A percentile compares a stretch with the other conserved stretches of the same genome.
phyloP scores from a whole-genome alignment of 768 basidiomycete genomes.

The Amanita inopinata region DNA sequence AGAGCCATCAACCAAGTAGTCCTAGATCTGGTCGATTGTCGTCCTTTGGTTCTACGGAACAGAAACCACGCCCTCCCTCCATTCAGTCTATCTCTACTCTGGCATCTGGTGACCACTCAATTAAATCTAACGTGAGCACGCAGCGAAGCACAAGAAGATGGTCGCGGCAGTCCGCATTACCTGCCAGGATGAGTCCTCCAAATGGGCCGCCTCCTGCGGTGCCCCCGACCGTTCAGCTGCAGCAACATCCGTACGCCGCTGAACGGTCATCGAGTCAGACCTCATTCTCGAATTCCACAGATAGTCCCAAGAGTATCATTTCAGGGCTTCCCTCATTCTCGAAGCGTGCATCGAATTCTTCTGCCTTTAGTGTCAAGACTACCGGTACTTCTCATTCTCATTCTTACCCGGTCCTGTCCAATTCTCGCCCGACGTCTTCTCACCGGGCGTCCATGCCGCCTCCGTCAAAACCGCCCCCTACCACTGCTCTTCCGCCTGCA shows the following conservation, averaged over 20 bases:
- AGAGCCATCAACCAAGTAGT: constrained; percentile 18
- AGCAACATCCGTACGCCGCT: constrained; percentile 22
- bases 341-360: constrained; percentile 44
- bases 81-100: constrained; percentile 35
- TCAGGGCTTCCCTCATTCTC: constrained; percentile 40
- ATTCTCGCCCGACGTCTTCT: constrained; percentile 20
- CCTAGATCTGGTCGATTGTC: constrained; percentile 18
- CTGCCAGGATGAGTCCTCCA: constrained; percentile 47
- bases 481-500: constrained; percentile 46
- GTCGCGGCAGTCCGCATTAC: constrained; percentile 43
- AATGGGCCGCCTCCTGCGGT: constrained; percentile 48
- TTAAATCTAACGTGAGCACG: constrained; percentile 27
- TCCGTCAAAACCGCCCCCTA: constrained; percentile 59
- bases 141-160: constrained; percentile 34
- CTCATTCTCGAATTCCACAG: constrained; percentile 26
- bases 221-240: constrained; percentile 21
- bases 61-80: constrained; percentile 30
- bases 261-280: constrained; percentile 27
- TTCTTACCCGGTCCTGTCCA: constrained; percentile 8
- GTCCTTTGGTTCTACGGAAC: constrained; percentile 28
- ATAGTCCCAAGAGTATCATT: constrained; percentile 33
- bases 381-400: constrained; percentile 33
- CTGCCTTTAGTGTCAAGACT: constrained; percentile 33
- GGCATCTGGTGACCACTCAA: constrained; percentile 28
- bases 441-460: constrained; percentile 61